phyloP scores from a whole-genome alignment of 306 rosid species.

The Cucurbita ficifolia region DNA sequence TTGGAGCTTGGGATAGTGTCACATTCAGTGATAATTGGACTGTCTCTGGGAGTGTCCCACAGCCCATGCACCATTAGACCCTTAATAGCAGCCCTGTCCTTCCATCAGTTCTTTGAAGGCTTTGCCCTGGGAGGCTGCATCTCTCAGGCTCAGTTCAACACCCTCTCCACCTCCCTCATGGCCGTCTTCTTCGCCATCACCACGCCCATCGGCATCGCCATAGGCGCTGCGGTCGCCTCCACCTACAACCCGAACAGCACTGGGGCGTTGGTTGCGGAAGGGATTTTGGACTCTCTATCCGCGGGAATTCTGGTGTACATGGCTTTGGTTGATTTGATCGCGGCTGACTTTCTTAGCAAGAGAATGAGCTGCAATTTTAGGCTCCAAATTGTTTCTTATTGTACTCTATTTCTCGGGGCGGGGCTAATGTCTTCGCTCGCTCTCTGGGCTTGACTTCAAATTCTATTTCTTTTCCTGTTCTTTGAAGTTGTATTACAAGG shows the following conservation, averaged over 20 bases:
- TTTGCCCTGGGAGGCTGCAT: conserved; percentile 98
- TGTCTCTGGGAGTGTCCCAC: conserved; percentile 77
- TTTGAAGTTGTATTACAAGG: not conserved
- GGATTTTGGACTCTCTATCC: conserved; percentile 62
- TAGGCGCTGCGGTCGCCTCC: conserved; percentile 51
- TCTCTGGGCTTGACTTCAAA: conserved; percentile 54
- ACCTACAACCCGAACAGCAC: conserved; percentile 51
- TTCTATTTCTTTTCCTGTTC: not conserved
- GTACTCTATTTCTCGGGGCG: conserved; percentile 85
- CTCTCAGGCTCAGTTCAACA: conserved; percentile 73
- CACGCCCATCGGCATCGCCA: conserved; percentile 56
- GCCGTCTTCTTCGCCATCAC: conserved; percentile 78
- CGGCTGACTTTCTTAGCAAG: conserved; percentile 86
- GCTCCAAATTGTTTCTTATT: conserved; percentile 60
- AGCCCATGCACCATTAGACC: conserved; percentile 90
- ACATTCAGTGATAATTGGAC: conserved; percentile 85
- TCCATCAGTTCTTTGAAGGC: conserved; percentile 98
- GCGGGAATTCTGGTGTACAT: conserved; percentile 84
- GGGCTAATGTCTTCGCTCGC: conserved; percentile 85
- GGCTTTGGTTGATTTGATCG: conserved; percentile 91
- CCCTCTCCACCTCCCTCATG: conserved; percentile 50
- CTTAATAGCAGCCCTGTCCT: conserved; percentile 69
- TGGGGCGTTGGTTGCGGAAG: conserved; percentile 61
- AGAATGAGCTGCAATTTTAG: conserved; percentile 96
- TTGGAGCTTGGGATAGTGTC: conserved; percentile 94